phyloP scores from a whole-genome alignment of 768 basidiomycete species.

The Phanerodontia chrysosporium region DNA sequence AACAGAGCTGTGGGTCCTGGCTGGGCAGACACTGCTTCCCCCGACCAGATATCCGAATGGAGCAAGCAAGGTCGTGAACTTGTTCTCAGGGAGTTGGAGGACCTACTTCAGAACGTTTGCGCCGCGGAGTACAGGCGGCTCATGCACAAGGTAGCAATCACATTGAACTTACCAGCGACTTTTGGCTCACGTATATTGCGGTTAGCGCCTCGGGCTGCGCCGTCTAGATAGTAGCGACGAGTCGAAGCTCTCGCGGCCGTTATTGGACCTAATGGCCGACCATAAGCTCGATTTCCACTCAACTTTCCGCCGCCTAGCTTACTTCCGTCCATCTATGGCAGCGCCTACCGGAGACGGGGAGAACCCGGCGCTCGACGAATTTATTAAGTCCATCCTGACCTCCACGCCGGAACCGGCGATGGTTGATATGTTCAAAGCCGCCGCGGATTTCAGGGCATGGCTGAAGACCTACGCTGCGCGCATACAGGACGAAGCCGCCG shows the following conservation, averaged over 20 bases:
- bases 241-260: conserved; percentile 50
- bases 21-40: conserved; percentile 56
- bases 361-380: conserved; percentile 31
- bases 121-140: conserved; percentile 59
- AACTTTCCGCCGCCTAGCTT: conserved; percentile 70
- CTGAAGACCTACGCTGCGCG: conserved; percentile 57
- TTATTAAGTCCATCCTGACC: conserved; percentile 41
- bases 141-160: conserved; percentile 60
- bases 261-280: conserved; percentile 69
- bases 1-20: conserved; percentile 45
- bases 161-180: neutral
- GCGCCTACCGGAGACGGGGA: conserved; percentile 5
- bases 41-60: conserved; percentile 61
- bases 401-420: conserved; percentile 42
- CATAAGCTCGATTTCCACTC: conserved; percentile 85
- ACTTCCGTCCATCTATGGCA: conserved; percentile 46
- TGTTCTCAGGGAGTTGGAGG: conserved; percentile 57
- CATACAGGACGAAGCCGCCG: conserved; percentile 46
- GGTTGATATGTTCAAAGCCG: conserved; percentile 42
- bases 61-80: conserved; percentile 48
- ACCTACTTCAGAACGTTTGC: conserved; percentile 53
- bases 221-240: conserved; percentile 57
- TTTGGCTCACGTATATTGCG: neutral
- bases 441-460: conserved; percentile 58
- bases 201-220: conserved; percentile 73